A percentile compares a stretch with the other conserved stretches of the same genome.
Evolutionary conservation across 164 flowering plant genomes (phyloP).

Genomic region (Vitis rupestris): DNA sequence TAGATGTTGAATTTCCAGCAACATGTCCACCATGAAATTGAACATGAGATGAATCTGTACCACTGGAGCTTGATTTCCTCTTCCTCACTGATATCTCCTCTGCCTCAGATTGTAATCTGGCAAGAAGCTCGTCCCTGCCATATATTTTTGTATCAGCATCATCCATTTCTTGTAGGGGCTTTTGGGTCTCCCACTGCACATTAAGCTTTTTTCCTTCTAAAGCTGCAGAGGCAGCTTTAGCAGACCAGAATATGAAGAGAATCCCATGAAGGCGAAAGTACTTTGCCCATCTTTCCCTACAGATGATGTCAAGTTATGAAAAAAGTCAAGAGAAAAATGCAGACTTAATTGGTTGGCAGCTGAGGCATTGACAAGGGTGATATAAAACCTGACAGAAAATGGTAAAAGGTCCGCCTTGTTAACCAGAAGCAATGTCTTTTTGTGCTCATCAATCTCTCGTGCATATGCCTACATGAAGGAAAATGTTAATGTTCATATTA

Average conservation of each 20-base stretch:
- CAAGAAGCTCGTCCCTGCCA: slow-evolving; percentile 84
- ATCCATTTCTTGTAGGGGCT: slow-evolving; percentile 17
- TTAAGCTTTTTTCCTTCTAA: slow-evolving; percentile 60
- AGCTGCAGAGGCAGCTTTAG: slow-evolving; percentile 86
- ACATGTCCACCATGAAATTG: slow-evolving; percentile 13
- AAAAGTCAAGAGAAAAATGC: not conserved
- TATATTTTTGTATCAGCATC: slow-evolving; percentile 61
- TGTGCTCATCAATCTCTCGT: slow-evolving; percentile 75
- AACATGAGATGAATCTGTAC: slow-evolving; percentile 14
- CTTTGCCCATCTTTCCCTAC: slow-evolving; percentile 84
- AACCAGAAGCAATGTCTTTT: slow-evolving; percentile 76
- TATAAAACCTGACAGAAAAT: slow-evolving; percentile 52
- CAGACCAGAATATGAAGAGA: slow-evolving; percentile 91
- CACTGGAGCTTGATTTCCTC: slow-evolving; percentile 20
- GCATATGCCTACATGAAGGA: slow-evolving; percentile 67
- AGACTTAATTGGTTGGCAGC: not conserved
- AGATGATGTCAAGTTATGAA: slow-evolving; percentile 10
- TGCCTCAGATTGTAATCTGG: slow-evolving; percentile 80
- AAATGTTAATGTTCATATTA: not conserved
- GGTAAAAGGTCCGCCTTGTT: slow-evolving; percentile 98
- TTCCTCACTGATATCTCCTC: slow-evolving; percentile 63
- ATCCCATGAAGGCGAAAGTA: slow-evolving; percentile 66
- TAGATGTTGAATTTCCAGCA: slow-evolving; percentile 18
- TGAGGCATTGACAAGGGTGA: not conserved
- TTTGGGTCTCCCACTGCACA: slow-evolving; percentile 25